Conservation (phyloP, 208 protist genomes). For the Trypanosoma brucei region DNA sequence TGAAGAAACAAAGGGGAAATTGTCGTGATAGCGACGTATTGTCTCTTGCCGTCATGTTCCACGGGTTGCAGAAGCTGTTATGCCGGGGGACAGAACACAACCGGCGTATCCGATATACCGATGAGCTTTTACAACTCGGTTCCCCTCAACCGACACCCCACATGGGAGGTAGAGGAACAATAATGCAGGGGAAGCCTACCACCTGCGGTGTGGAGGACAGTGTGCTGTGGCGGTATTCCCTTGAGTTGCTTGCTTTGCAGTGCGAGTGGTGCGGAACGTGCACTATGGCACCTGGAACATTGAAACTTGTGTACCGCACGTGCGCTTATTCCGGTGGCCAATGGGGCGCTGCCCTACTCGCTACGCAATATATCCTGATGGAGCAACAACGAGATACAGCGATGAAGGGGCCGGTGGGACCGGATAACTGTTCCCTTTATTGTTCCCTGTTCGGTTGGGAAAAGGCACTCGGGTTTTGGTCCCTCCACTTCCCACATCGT, state of each 20-base stretch:
- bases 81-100: constrained; percentile 42
- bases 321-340: constrained; percentile 25
- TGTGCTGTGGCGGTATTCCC: constrained; percentile 14
- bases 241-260: constrained; percentile 30
- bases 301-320: constrained; percentile 38
- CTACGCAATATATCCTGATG: constrained; percentile 27
- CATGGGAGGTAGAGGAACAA: not conserved
- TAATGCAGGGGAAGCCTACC: not conserved
- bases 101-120: not conserved
- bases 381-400: not conserved
- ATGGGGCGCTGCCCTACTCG: constrained; percentile 22
- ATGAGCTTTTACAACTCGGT: not conserved
- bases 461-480: constrained; percentile 36
- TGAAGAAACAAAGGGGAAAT: no score
- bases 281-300: constrained; percentile 24
- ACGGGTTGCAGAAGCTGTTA: constrained; percentile 44
- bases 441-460: constrained; percentile 52
- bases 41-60: constrained; percentile 29
- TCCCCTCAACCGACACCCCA: not conserved
- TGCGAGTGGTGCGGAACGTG: constrained; percentile 19
- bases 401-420: constrained; percentile 4
- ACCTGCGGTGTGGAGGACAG: not conserved
- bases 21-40: no score
- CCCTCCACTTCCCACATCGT: constrained; percentile 24
- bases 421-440: constrained; percentile 31